Percentiles rank a stretch among this genome's conserved stretches.
These are phyloP conservation scores for Tympanopsis confertula DNA, from an alignment of 2,329 filamentous ascomycete genomes.

Conservation along the genomic window DNA sequence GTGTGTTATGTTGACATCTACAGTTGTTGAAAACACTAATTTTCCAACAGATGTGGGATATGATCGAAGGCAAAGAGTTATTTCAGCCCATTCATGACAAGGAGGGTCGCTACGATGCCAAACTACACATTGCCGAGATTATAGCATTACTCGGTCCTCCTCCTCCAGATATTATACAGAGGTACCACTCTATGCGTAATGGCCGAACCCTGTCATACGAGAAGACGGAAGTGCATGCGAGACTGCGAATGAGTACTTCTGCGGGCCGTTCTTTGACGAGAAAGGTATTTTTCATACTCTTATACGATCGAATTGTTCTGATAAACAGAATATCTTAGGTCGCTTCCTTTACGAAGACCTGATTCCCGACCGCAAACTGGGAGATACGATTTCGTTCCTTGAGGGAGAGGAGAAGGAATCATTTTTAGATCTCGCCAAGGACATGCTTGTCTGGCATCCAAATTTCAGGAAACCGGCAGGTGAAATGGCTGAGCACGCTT, in stretches of 20 bases:
- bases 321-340: constrained; percentile 14
- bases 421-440: constrained; percentile 14
- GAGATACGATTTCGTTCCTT: constrained; percentile 12
- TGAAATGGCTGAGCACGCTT: neutral
- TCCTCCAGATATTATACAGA: constrained; percentile 17
- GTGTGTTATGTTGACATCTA: constrained; percentile 5
- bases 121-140: constrained; percentile 27
- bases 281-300: constrained; percentile 12
- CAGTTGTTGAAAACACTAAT: constrained; percentile 11
- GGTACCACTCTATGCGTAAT: constrained; percentile 17
- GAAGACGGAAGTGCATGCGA: constrained; percentile 15
- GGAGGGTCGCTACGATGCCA: constrained; percentile 20
- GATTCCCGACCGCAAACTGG: constrained; percentile 17
- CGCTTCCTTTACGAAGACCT: constrained; percentile 17
- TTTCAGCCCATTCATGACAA: constrained; percentile 20
- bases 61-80: constrained; percentile 21
- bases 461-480: neutral
- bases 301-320: constrained; percentile 5
- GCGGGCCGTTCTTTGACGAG: constrained; percentile 21
- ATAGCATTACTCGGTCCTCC: constrained; percentile 25
- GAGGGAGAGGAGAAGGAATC: constrained; percentile 14
- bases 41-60: constrained; percentile 17
- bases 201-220: constrained; percentile 14
- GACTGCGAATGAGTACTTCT: constrained; percentile 19
- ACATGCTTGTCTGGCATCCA: neutral